phyloP scores from a whole-genome alignment of 768 basidiomycete genomes.

The Mycena vulgaris region DNA sequence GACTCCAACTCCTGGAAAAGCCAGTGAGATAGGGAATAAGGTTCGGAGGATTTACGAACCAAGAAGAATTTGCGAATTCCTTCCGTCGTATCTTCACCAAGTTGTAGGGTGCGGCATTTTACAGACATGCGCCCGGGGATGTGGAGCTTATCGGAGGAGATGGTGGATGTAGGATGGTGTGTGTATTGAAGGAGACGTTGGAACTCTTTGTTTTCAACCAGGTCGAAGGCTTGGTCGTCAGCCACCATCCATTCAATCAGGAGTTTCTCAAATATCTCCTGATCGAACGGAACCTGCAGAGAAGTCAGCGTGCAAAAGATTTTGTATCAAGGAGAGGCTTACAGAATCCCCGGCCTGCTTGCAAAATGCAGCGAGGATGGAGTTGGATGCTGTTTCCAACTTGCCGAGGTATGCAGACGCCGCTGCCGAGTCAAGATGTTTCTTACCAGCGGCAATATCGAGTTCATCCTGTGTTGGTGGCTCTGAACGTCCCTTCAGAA shows the following conservation, averaged over 20 bases:
- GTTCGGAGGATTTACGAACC: not conserved
- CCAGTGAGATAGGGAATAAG: not conserved
- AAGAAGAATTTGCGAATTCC: conserved; percentile 9
- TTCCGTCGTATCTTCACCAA: conserved; percentile 1
- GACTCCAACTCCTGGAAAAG: not conserved
- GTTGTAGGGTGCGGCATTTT: not conserved
- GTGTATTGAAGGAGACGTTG: conserved; percentile 6
- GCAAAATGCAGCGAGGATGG: conserved; percentile 41
- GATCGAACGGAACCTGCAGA: conserved; percentile 38
- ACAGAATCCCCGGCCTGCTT: conserved; percentile 25
- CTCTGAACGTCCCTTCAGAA: conserved; percentile 23
- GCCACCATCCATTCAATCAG: conserved; percentile 33
- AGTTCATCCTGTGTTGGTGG: conserved; percentile 28
- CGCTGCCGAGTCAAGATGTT: conserved; percentile 9
- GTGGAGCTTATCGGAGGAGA: not conserved
- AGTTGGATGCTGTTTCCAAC: conserved; percentile 34
- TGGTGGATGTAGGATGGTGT: not conserved
- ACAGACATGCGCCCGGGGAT: not conserved
- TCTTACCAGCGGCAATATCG: conserved; percentile 23
- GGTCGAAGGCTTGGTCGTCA: not conserved
- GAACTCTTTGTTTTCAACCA: conserved; percentile 5
- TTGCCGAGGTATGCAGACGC: conserved; percentile 17
- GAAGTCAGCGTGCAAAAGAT: not conserved
- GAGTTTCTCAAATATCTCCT: conserved; percentile 30
- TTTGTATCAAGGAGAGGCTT: not conserved